Percentiles rank a stretch among this genome's conserved stretches.
Conservation (phyloP, 2,329 filamentous ascomycete species). For the Pleoardoris graminearum region DNA sequence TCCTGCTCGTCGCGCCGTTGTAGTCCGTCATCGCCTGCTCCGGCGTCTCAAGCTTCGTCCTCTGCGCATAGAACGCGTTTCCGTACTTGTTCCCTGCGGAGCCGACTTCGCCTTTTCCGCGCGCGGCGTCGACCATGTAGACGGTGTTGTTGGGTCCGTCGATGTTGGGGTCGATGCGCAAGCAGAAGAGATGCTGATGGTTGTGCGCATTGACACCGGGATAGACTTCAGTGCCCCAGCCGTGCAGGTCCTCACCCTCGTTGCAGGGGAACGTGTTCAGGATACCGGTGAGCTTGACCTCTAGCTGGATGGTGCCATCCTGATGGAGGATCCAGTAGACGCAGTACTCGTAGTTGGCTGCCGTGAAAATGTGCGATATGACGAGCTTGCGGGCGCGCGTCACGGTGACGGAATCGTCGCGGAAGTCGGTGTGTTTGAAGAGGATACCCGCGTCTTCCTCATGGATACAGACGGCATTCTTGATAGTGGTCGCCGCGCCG, state of each 20-base stretch:
- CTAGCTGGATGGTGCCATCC: constrained; percentile 88
- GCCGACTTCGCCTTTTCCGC: constrained; percentile 73
- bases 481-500: constrained; percentile 77
- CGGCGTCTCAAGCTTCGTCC: constrained; percentile 75
- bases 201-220: constrained; percentile 92
- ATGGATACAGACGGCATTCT: constrained; percentile 94
- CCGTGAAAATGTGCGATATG: constrained; percentile 90
- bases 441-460: constrained; percentile 90
- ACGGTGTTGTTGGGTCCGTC: constrained; percentile 85
- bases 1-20: constrained; percentile 74
- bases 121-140: constrained; percentile 77
- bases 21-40: constrained; percentile 76
- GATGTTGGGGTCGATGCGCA: constrained; percentile 84
- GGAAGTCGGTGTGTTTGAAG: constrained; percentile 94
- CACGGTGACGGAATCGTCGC: constrained; percentile 83
- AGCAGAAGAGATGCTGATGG: constrained; percentile 92
- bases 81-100: constrained; percentile 84
- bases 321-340: constrained; percentile 89
- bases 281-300: constrained; percentile 88
- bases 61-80: constrained; percentile 85
- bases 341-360: constrained; percentile 94
- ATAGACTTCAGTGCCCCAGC: constrained; percentile 91
- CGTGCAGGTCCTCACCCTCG: constrained; percentile 76
- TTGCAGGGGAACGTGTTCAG: constrained; percentile 87
- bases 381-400: constrained; percentile 85